Conservation (phyloP, 2,329 filamentous ascomycete genomes). For the Fusarium metavorans region DNA sequence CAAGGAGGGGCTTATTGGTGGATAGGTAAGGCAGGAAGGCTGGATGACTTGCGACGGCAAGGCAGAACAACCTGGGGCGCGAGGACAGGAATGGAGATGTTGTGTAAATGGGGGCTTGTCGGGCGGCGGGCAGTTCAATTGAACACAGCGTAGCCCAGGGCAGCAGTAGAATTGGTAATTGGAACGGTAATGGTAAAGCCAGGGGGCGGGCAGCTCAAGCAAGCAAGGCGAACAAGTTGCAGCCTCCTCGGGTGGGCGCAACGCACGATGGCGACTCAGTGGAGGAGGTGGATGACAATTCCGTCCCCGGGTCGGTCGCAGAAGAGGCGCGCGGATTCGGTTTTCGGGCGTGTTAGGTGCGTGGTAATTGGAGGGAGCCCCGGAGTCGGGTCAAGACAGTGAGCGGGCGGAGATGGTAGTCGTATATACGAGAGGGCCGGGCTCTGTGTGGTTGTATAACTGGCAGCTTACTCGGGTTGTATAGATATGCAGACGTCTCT, state of each 20-base stretch:
- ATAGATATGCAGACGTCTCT: neutral
- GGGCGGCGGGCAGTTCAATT: constrained; percentile 27
- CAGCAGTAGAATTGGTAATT: constrained; percentile 20
- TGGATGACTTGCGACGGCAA: constrained; percentile 11
- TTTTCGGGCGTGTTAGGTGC: constrained; percentile 10
- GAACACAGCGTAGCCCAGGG: constrained; percentile 14
- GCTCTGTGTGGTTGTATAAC: constrained; percentile 11
- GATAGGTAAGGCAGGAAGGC: constrained; percentile 2
- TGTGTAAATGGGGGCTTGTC: constrained; percentile 1
- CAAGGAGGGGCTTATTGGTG: constrained; percentile 18
- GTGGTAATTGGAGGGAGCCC: constrained; percentile 16
- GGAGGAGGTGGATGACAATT: constrained; percentile 16
- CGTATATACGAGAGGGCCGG: constrained; percentile 38
- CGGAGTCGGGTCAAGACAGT: constrained; percentile 27
- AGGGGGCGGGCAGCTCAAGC: constrained; percentile 20
- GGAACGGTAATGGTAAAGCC: constrained; percentile 11
- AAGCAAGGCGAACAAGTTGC: constrained; percentile 17
- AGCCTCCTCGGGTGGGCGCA: constrained; percentile 12
- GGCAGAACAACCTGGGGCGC: constrained; percentile 30
- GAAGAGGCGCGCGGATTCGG: constrained; percentile 18
- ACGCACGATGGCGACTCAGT: constrained; percentile 17
- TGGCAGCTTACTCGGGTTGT: neutral
- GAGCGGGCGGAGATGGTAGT: constrained; percentile 30
- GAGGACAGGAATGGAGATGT: constrained; percentile 11
- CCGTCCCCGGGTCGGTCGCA: constrained; percentile 6